A percentile compares a stretch with the other conserved stretches of the same genome.
These are phyloP conservation scores for Suillus tomentosus DNA, from an alignment of 768 basidiomycete genomes.

Conservation along the genomic window DNA sequence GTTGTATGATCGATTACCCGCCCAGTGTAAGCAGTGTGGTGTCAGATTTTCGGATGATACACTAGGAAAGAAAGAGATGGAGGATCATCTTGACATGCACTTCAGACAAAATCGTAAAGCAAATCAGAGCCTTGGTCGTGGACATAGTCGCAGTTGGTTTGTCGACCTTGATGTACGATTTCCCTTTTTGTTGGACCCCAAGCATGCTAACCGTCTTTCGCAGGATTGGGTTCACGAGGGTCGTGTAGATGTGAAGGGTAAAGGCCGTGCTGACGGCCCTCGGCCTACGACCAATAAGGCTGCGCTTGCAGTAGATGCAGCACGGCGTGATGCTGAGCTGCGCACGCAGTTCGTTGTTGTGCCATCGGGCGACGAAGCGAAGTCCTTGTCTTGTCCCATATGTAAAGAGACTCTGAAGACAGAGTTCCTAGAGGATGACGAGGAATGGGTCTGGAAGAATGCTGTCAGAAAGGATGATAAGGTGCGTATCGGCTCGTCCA, in stretches of 20 bases:
- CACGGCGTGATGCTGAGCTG: constrained; percentile 75
- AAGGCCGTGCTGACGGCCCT: constrained; percentile 58
- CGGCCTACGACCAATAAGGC: constrained; percentile 56
- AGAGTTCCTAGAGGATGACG: constrained; percentile 93
- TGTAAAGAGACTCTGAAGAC: constrained; percentile 93
- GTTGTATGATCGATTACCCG: constrained; percentile 72
- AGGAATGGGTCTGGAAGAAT: constrained; percentile 98
- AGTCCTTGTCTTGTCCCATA: constrained; percentile 84
- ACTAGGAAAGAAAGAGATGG: constrained; percentile 72
- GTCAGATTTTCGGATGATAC: constrained; percentile 77
- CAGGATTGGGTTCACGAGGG: constrained; percentile 90
- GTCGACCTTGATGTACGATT: constrained; percentile 72
- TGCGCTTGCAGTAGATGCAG: constrained; percentile 60
- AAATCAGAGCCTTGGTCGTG: constrained; percentile 75
- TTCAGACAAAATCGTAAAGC: constrained; percentile 90
- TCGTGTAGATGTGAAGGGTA: constrained; percentile 63
- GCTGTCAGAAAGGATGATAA: constrained; percentile 81
- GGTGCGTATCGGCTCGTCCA: constrained; percentile 47
- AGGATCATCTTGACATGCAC: constrained; percentile 95
- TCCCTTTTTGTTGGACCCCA: constrained; percentile 10
- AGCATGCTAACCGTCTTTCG: constrained; percentile 16
- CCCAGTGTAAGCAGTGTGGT: constrained; percentile 94
- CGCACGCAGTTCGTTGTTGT: constrained; percentile 82
- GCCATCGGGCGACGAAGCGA: constrained; percentile 87
- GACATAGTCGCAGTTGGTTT: constrained; percentile 91